Conservation (phyloP, 2,329 filamentous ascomycete genomes). For the Colletotrichum graminicola region DNA sequence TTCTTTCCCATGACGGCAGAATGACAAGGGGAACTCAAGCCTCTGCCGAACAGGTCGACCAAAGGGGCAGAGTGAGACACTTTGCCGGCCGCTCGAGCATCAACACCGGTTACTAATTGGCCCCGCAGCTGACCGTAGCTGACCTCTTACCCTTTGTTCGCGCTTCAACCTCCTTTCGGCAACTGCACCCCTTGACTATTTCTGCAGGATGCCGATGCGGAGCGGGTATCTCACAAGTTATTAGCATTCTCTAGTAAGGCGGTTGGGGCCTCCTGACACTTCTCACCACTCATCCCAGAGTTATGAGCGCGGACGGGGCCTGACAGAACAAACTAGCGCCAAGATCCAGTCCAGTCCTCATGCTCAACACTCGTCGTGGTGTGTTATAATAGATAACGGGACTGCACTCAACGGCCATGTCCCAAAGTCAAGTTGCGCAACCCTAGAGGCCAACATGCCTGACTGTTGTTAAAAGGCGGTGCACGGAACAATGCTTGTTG, state of each 20-base stretch:
- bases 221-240: conserved; percentile 27
- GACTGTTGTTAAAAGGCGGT: not conserved
- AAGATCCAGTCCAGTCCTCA: not conserved
- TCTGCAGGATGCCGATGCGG: not conserved
- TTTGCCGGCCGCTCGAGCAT: not conserved
- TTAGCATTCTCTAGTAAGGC: not conserved
- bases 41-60: not conserved
- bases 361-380: not conserved
- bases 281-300: not conserved
- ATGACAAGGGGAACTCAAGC: not conserved
- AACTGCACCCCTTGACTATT: not conserved
- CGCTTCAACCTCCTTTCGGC: not conserved
- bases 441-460: not conserved
- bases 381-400: not conserved
- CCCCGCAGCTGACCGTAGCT: not conserved
- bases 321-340: not conserved
- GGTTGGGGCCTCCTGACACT: not conserved
- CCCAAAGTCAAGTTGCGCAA: not conserved
- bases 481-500: not conserved
- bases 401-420: not conserved
- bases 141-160: not conserved
- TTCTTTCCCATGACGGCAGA: not conserved
- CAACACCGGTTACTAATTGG: not conserved
- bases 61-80: conserved; percentile 12
- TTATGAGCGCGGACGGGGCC: not conserved